These are phyloP conservation scores for Rhodotorula babjevae DNA, from an alignment of 768 basidiomycete species.

Conservation along the genomic window DNA sequence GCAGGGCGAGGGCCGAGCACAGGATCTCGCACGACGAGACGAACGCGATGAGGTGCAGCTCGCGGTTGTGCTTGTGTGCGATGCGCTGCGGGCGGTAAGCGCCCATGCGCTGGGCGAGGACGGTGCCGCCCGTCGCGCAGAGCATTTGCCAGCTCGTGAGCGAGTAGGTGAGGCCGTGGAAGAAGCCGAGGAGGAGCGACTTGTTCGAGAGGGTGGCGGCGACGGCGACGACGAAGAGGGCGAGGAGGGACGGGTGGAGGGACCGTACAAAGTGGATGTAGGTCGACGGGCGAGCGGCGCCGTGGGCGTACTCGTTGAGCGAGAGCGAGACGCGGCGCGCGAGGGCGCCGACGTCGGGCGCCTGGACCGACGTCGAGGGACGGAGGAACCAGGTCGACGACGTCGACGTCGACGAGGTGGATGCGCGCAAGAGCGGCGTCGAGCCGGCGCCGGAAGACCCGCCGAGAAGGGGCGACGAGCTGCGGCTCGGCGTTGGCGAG, in stretches of 20 bases:
- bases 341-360: not conserved
- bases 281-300: constrained; percentile 4
- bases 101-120: constrained; percentile 23
- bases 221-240: constrained; percentile 23
- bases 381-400: too few relatives aligned
- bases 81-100: constrained; percentile 22
- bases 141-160: constrained; percentile 28
- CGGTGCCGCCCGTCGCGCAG: constrained; percentile 29
- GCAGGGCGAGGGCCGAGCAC: constrained; percentile 18
- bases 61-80: constrained; percentile 5
- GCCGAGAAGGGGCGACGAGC: not conserved
- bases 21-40: constrained; percentile 31
- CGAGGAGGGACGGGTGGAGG: constrained; percentile 22
- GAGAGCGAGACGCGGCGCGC: constrained; percentile 8
- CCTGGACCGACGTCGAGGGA: too few relatives aligned
- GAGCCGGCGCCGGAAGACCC: too few relatives aligned
- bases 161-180: constrained; percentile 27
- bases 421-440: too few relatives aligned
- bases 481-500: not conserved
- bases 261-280: constrained; percentile 26
- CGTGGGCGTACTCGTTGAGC: constrained; percentile 4
- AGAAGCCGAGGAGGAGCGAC: constrained; percentile 29
- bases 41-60: constrained; percentile 18
- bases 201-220: constrained; percentile 35
- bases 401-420: not conserved